phyloP scores from a whole-genome alignment of 257 asterid species.

The Striga asiatica region DNA sequence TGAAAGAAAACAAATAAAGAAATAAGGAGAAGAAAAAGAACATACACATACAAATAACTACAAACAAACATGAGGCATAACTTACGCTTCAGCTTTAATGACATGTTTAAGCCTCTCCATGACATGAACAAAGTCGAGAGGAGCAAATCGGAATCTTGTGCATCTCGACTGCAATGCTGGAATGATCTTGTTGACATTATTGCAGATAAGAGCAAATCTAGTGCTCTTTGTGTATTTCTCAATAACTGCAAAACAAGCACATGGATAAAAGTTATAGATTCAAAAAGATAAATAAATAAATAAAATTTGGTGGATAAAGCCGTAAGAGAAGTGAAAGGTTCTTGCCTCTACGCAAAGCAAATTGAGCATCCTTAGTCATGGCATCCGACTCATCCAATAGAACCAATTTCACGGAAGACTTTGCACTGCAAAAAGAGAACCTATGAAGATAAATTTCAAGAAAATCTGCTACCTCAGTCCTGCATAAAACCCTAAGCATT shows the following conservation, averaged over 20 bases:
- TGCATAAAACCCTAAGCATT: not conserved
- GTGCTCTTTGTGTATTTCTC: slow-evolving; percentile 89
- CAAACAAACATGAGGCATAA: not conserved
- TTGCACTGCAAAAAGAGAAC: slow-evolving; percentile 43
- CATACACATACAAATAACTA: not conserved
- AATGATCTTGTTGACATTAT: slow-evolving; percentile 90
- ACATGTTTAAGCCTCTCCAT: slow-evolving; percentile 80
- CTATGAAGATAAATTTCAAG: slow-evolving; percentile 11
- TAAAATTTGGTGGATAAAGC: not conserved
- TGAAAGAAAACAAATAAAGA: not conserved
- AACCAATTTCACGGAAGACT: slow-evolving; percentile 69
- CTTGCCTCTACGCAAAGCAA: slow-evolving; percentile 96
- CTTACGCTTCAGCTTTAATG: slow-evolving; percentile 70
- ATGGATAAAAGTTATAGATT: not conserved
- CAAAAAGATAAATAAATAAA: not conserved
- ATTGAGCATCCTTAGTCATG: slow-evolving; percentile 99
- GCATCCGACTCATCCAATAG: slow-evolving; percentile 98
- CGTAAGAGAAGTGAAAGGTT: slow-evolving; percentile 3
- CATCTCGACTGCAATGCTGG: slow-evolving; percentile 98
- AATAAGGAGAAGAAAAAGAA: not conserved
- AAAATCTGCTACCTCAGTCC: not conserved
- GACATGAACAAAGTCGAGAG: slow-evolving; percentile 77
- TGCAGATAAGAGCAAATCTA: slow-evolving; percentile 89
- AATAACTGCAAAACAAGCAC: slow-evolving; percentile 53
- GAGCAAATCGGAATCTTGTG: slow-evolving; percentile 96